These are phyloP conservation scores for Fusarium aywerte DNA, from an alignment of 2,329 filamentous ascomycete species.

Conservation along the genomic window DNA sequence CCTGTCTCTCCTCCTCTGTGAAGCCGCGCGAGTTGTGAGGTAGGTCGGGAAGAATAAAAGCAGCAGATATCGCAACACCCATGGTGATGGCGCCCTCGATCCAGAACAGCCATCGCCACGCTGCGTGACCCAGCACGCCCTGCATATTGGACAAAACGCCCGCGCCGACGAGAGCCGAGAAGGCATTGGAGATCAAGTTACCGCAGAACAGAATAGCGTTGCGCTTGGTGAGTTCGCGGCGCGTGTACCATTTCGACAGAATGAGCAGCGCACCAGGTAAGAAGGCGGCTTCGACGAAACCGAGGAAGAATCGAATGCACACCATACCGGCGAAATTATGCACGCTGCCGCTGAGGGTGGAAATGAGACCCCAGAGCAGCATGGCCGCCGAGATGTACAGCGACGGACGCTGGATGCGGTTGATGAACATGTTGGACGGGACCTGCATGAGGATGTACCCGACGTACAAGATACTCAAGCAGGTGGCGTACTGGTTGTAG, in stretches of 20 bases:
- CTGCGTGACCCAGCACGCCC: conserved; percentile 62
- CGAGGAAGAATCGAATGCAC: conserved; percentile 67
- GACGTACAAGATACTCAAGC: conserved; percentile 72
- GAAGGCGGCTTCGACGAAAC: conserved; percentile 72
- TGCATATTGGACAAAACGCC: conserved; percentile 70
- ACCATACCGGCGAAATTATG: conserved; percentile 66
- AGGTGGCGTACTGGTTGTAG: conserved; percentile 71
- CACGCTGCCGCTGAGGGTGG: conserved; percentile 64
- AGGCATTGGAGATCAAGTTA: conserved; percentile 69
- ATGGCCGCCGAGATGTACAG: conserved; percentile 64
- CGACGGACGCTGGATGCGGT: conserved; percentile 62
- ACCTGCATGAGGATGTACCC: conserved; percentile 74
- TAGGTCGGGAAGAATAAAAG: conserved; percentile 64
- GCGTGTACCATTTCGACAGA: conserved; percentile 74
- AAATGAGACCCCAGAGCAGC: conserved; percentile 69
- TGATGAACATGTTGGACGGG: conserved; percentile 68
- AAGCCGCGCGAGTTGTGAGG: conserved; percentile 68
- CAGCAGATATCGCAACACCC: conserved; percentile 58
- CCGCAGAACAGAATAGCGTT: conserved; percentile 69
- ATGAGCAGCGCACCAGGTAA: conserved; percentile 72
- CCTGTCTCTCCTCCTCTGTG: conserved; percentile 65
- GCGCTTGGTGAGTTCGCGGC: conserved; percentile 64
- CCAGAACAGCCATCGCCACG: conserved; percentile 72
- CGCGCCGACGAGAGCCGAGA: conserved; percentile 67
- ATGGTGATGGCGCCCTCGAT: conserved; percentile 67